phyloP scores from a whole-genome alignment of 2,329 filamentous ascomycete species.

The Knufia fluminis region DNA sequence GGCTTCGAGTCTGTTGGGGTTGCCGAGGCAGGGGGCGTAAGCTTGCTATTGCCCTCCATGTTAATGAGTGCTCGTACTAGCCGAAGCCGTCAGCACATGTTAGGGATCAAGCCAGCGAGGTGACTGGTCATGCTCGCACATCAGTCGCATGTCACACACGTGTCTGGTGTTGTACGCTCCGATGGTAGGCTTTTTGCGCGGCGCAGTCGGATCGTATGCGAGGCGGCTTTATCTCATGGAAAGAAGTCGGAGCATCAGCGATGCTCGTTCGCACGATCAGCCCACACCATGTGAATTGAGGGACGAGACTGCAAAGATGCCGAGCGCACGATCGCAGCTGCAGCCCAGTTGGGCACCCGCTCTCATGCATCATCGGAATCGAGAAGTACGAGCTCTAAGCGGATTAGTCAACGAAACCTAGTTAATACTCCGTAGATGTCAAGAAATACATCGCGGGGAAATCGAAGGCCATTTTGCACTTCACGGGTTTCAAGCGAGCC shows the following conservation, averaged over 20 bases:
- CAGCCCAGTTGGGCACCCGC: background rate
- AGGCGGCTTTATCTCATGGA: background rate
- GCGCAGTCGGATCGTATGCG: background rate
- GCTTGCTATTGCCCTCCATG: conserved; percentile 1
- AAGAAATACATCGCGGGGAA: no score
- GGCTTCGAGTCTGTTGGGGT: conserved; percentile 4
- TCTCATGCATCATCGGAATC: background rate
- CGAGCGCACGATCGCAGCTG: background rate
- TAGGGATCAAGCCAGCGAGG: background rate
- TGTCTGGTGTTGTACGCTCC: no score
- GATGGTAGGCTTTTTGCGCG: background rate
- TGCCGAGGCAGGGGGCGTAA: background rate
- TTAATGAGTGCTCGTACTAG: background rate
- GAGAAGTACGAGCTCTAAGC: background rate
- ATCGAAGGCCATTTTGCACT: background rate
- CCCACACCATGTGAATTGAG: background rate
- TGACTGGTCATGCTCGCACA: background rate
- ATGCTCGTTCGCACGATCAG: background rate
- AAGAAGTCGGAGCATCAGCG: background rate
- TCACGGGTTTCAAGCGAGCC: no score
- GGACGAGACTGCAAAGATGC: background rate
- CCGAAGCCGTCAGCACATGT: background rate
- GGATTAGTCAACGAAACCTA: background rate
- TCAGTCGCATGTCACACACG: no score
- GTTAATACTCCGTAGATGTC: no score